Base-by-base conservation (phyloP, 148 eudicot species). In the Diospyros lotus region DNA sequence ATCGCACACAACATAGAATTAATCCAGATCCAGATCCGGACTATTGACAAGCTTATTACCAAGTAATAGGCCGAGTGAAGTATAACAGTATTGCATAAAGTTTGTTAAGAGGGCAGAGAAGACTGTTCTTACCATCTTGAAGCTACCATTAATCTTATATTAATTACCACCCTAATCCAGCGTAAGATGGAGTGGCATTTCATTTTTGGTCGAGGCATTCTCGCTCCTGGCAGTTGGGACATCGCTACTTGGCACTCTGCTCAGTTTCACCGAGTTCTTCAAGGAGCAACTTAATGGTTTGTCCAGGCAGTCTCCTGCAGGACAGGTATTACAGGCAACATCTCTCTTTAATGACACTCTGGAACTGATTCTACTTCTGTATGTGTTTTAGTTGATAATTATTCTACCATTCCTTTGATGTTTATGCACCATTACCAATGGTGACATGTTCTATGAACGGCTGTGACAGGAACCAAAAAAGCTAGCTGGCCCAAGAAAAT, bases 151-250 rank as follows among this genome's bases (percentile, higher is more conserved):
- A 28, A 28, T 28, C 28, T 28, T 0, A 28, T 28, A 28, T 28
- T 28, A 28, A 28, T 28, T 28, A 28, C 28, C 28, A 28, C 38
- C 45, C 44, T 75, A 14, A 67, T 77, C 44, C 69, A 89, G 89
- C 54, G 82, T 81, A 64, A 83, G 75, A 75, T 82, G 87, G 88
- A 58, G 69, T 4, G 88, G 88, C 13, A 75, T 82, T 74, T 71
- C 85, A 8, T 68, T 64, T 46, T 84, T 84, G 90, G 87, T 89
- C 12, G 87, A 86, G 77, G 81, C 90, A 38, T 89, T 89, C 75
- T 84, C 90, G 0, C 86, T 89, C 72, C 79, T 89, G 69, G 92
- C 90, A 41, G 79, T 89, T 6, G 93, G 87, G 41, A 87, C 93
- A 42, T 89, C 93, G 11, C 73, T 85, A 43, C 85, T 85, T 51